These are phyloP conservation scores for Seminavis robusta DNA, from an alignment of 108 stramenopile species.

Conservation along the genomic window DNA sequence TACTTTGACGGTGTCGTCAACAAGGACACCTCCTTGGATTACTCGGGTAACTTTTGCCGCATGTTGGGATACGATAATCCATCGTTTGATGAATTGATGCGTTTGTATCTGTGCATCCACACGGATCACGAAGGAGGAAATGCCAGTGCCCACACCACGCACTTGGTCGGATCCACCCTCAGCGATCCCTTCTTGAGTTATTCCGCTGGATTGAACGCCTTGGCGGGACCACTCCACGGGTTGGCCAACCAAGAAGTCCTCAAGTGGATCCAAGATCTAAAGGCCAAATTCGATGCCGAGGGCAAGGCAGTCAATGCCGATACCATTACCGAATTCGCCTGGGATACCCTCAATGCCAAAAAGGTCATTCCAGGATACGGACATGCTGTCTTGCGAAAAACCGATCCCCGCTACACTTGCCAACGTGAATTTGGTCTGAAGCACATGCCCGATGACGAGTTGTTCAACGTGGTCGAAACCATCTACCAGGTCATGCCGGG, in stretches of 20 bases:
- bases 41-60: slow-evolving; percentile 98
- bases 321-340: slow-evolving; percentile 98
- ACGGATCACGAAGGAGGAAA: slow-evolving; percentile 99
- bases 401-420: slow-evolving; percentile 98
- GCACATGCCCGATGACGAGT: slow-evolving; percentile 97
- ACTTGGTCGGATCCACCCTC: slow-evolving; percentile 96
- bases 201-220: slow-evolving; percentile 94
- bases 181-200: slow-evolving; percentile 95
- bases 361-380: slow-evolving; percentile 99
- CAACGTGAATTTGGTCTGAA: slow-evolving; percentile 99
- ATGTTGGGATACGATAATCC: slow-evolving; percentile 96
- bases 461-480: slow-evolving; percentile 99
- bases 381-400: slow-evolving; percentile 98
- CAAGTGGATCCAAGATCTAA: slow-evolving; percentile 94
- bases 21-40: slow-evolving; percentile 93
- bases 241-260: slow-evolving; percentile 99
- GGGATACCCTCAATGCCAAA: slow-evolving; percentile 98
- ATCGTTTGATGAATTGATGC: slow-evolving; percentile 98
- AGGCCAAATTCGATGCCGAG: slow-evolving; percentile 89
- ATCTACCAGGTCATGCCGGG: slow-evolving; percentile 98
- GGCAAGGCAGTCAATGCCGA: slow-evolving; percentile 95
- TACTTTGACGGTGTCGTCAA: slow-evolving; percentile 92
- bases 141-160: slow-evolving; percentile 98
- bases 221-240: slow-evolving; percentile 98
- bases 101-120: slow-evolving; percentile 99